Base-by-base conservation (phyloP, 305 asterid genomes). In the Solanum hybrid region DNA sequence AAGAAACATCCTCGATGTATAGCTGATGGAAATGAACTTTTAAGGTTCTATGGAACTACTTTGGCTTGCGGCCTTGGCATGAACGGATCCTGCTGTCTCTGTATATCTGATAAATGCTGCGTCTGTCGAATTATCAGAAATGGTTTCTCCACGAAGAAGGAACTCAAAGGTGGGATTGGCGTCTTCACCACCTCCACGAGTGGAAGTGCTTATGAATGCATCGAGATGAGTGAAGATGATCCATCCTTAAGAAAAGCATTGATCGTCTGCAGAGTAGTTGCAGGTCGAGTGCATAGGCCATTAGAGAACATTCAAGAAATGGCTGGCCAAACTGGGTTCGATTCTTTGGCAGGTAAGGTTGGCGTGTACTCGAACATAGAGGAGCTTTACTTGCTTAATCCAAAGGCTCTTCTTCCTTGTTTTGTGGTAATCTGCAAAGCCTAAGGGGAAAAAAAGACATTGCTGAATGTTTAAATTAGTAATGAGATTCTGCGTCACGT, bases 1-100 rank as follows among this genome's bases (percentile, higher is more conserved):
- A 96, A 97, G 92, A 97, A 97, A 89, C 99, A 97, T 78, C 97
- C 99, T 26, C 96, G 99, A 0, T 97, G 99, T 94, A 68, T 95
- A 7, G 99, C 99, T 1, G 98, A 97, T 83, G 99, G 99, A 7
- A 97, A 97, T 84, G 99, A 97, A 86, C 97, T 97, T 51, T 83
- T 96, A 75, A 95, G 99, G 92, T 97, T 97, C 91, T 92, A 93
- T 39, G 99, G 99, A 2, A 94, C 99, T 6, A 95, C 96, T 8
- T 88, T 97, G 87, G 91, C 95, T 3, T 97, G 99, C 92, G 93
- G 96, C 29, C 94, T 97, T 10, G 97, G 97, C 86, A 88, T 91
- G 86, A 95, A 95, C 2, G 99, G 99, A 51, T 93, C 95, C 83
- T 95, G 97, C 24, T 93, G 95, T 91, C 97, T 97, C n/a, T 97